Base-by-base conservation (phyloP, 2,329 filamentous ascomycete genomes). In the Fusarium sp. region DNA sequence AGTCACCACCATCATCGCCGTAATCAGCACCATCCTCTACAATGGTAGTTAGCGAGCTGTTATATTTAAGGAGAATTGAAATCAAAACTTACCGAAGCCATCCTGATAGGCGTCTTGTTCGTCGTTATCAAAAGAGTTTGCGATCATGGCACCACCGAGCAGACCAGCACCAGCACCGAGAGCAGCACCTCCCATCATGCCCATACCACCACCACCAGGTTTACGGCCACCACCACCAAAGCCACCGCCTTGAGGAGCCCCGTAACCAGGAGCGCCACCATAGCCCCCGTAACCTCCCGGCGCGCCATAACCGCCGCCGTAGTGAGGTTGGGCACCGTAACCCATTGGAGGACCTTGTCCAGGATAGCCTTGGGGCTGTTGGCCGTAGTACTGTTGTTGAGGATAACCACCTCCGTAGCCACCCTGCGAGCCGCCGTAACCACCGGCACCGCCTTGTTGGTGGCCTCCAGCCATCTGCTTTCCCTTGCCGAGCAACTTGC, bases 121-220 rank as follows among this genome's bases (percentile, higher is more conserved):
- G 52, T 87, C 80, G 69, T 93, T 89, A 63, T 93, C 84, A 57
- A 95, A 86, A 3, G 91, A 91, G 78, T 92, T 86, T 5, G 87
- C 91, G 38, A 97, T 82, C 77, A 97, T 71, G 70, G 90, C 89
- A 62, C 95, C 95, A 76, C 94, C 95, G 3, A 98, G 78, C 79
- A 98, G 79, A 81, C 95, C 95, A 72, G 92, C 95, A 75, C 94
- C 95, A 8, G 94, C 82, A 84, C 95, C 95, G 48, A 97, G 84
- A 28, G 93, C 93, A 14, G 92, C 90, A 58, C 91, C 94, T 54
- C 93, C 94, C 4, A 87, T 89, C 68, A 89, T 87, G n/a, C 94
- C 93, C 83, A 96, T 80, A 26, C 82, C 81, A 50, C 82, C 83
- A 32, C 84, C 83, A 57, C 82, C 81, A 52, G 81, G 75, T 77